A percentile compares a stretch with the other conserved stretches of the same genome.
Evolutionary conservation across 2,329 filamentous ascomycete genomes (phyloP).

Genomic region (Aspergillus viridinutans): DNA sequence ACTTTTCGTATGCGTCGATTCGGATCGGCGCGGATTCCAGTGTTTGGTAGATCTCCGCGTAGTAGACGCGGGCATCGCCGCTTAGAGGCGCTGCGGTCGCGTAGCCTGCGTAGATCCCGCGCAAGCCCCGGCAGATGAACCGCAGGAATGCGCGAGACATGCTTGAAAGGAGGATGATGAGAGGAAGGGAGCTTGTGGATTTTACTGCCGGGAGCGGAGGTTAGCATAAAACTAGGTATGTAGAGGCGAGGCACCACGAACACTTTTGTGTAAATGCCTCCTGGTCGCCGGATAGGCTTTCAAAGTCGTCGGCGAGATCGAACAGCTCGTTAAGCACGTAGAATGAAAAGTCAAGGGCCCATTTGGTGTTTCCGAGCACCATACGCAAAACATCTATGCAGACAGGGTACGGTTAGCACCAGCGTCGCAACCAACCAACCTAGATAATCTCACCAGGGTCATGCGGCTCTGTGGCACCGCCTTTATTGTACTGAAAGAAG

Average conservation of each 20-base stretch:
- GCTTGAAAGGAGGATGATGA: slow-evolving; percentile 65
- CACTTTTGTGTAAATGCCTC: slow-evolving; percentile 36
- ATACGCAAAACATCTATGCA: slow-evolving; percentile 64
- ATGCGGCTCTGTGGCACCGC: slow-evolving; percentile 43
- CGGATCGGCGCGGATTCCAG: slow-evolving; percentile 53
- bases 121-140: slow-evolving; percentile 62
- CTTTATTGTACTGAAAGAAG: slow-evolving; percentile 62
- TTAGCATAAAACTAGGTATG: background rate
- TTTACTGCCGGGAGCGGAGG: slow-evolving; percentile 25
- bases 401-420: background rate
- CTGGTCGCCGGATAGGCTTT: slow-evolving; percentile 28
- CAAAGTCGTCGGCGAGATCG: slow-evolving; percentile 39
- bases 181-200: slow-evolving; percentile 36
- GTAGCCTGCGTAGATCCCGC: slow-evolving; percentile 49
- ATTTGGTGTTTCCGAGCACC: slow-evolving; percentile 70
- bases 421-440: background rate
- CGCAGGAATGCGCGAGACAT: slow-evolving; percentile 69
- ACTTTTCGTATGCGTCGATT: slow-evolving; percentile 58
- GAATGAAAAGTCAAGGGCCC: slow-evolving; percentile 65
- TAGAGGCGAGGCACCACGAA: slow-evolving; percentile 13
- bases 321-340: slow-evolving; percentile 54
- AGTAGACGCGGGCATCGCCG: slow-evolving; percentile 40
- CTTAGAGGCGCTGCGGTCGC: slow-evolving; percentile 37
- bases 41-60: slow-evolving; percentile 52
- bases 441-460: slow-evolving; percentile 51